Evolutionary conservation across 2,329 filamentous ascomycete genomes (phyloP), one percentile per base, ranked within the genome.

Genomic region (Penicillium sp.): DNA sequence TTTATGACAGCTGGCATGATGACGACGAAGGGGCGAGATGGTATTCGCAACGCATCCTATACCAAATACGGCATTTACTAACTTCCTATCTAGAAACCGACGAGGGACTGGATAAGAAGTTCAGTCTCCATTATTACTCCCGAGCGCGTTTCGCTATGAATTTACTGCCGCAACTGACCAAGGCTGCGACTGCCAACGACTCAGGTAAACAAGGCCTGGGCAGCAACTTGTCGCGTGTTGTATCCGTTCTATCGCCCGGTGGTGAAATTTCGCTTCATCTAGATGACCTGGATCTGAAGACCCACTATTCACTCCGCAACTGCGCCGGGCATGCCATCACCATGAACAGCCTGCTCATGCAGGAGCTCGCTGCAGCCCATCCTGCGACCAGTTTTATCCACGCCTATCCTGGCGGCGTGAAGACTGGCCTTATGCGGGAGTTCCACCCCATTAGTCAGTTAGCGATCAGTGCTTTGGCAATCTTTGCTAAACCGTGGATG

Each of bases 311-410:
- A 8, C 51, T 60, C 9, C 51, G 48, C 15, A 60, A 58, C 42
- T 55, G 51, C 22, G 56, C 52, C 33, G 54, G 46, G 7, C 57
- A 63, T 51, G 54, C 61, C 5, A 57, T 57, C 42, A 60, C 59
- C 25, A 61, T 63, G 57, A 58, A 55, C 4, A 49, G 55, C 15
- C 46, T 63, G 40, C 56, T 56, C 50, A 45, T 71, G 56, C 59
- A 60, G 31, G 74, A 79, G 15, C 67, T 85, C 3, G 77, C 81
- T 0, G 67, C 69, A 3, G 63, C 73, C 11, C 75, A 81, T 25
- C 79, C 80, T 0, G 69, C 71, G 2, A 77, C 77, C 0, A 75
- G 74, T 1, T 84, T 83, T 65, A 63, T 80, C 18, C 82, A 84
- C 52, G 71, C 75, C 2, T 80, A 73, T 52, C 79, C 81, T 0